Conservation (phyloP, 2,329 filamentous ascomycete species). For the Aureobasidium lini region DNA sequence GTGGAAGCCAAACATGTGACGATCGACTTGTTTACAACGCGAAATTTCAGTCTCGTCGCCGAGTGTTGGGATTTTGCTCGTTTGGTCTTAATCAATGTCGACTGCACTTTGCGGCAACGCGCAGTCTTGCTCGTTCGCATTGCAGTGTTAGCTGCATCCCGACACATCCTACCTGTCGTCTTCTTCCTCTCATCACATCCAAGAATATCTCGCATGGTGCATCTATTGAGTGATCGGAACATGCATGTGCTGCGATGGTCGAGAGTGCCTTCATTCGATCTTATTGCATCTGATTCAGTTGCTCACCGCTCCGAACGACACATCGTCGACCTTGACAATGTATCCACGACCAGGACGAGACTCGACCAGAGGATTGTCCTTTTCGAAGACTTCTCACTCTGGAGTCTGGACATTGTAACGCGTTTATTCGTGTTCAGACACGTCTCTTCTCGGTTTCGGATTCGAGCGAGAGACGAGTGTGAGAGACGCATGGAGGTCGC, state of each 20-base stretch:
- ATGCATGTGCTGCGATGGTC: background rate
- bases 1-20: background rate
- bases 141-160: background rate
- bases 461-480: background rate
- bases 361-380: too few relatives aligned
- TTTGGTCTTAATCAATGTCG: background rate
- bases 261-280: background rate
- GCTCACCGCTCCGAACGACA: background rate
- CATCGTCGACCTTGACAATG: too few relatives aligned
- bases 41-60: background rate
- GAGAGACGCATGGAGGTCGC: background rate
- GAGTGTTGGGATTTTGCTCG: background rate
- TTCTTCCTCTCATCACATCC: background rate
- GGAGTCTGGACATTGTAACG: background rate
- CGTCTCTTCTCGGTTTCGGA: background rate
- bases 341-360: too few relatives aligned
- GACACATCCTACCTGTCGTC: background rate
- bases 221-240: background rate
- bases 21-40: background rate
- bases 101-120: background rate
- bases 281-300: background rate
- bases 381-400: too few relatives aligned
- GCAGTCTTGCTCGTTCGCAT: background rate
- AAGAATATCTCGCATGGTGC: too few relatives aligned
- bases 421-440: background rate